Evolutionary conservation across 805 yeast species (phyloP), one percentile per base, ranked within the genome.

Genomic region (Lachancea dasiensis): DNA sequence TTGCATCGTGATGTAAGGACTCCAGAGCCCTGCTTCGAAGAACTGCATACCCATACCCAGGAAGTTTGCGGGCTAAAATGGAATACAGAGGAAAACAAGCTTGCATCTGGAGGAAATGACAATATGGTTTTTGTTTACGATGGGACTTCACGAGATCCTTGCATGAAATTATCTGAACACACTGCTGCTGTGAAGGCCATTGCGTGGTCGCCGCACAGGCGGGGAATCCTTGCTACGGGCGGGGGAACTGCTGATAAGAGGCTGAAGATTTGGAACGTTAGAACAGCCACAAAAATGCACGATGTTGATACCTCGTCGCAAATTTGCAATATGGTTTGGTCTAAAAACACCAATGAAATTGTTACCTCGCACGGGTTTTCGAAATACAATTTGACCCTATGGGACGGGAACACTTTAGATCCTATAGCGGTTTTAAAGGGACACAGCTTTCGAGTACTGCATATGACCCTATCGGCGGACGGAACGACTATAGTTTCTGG

Each of bases 401-500:
- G 98, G 98, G 86, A 89, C 58, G 89, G 85, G 55, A 94, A 92
- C 15, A 75, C 83, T 11, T 51, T 92, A 89, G 84, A 86, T 49
- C 97, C 90, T 50, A 77, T 92, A 23, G 96, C 96, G 0, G 85
- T 89, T 16, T 72, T 92, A 38, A 86, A 95, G 10, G 98, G 97
- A 0, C 98, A 92, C 57, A 86, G 95, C 1, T 86, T 82, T 55
- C 71, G 98, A 45, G 97, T 92, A 9, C 67, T 92, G 34, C 92
- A 92, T 58, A 67, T 92, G 49, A 77, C 95, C 4, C 69, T 90
- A 64, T 83, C 95, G 14, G 95, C 97, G 0, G 97, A 92, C 63
- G 98, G 98, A 0, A 87, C 86, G 45, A 87, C 97, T 0, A 82
- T 92, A 10, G 98, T 90, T 2, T 89, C 98, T 0, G 98, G 98